phyloP scores from a whole-genome alignment of 2,329 filamentous ascomycete genomes.

The Penicillium sp. region DNA sequence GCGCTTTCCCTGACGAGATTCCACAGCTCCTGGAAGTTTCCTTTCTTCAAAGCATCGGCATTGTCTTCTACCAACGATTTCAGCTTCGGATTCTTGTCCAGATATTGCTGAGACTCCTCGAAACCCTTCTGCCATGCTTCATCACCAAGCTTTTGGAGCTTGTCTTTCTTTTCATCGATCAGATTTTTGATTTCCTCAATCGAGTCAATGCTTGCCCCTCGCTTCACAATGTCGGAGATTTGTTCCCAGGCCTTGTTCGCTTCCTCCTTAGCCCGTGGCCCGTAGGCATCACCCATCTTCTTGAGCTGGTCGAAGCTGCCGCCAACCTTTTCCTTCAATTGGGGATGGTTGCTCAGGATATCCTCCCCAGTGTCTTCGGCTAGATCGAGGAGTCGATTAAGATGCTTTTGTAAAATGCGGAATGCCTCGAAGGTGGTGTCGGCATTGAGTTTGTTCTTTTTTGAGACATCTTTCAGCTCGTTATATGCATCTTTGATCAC shows the following conservation, averaged over 20 bases:
- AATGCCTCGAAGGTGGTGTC: conserved; percentile 62
- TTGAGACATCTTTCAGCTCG: conserved; percentile 62
- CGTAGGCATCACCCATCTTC: conserved; percentile 66
- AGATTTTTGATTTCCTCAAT: conserved; percentile 58
- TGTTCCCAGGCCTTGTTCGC: conserved; percentile 69
- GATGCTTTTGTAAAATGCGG: conserved; percentile 61
- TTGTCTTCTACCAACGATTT: conserved; percentile 73
- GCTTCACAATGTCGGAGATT: conserved; percentile 61
- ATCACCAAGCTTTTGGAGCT: conserved; percentile 66
- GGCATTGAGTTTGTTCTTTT: conserved; percentile 59
- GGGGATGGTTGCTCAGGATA: conserved; percentile 70
- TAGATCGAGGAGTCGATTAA: conserved; percentile 59
- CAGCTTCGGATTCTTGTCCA: conserved; percentile 74
- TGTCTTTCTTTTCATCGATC: conserved; percentile 67
- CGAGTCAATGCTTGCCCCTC: conserved; percentile 56
- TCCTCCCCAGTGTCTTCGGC: conserved; percentile 62
- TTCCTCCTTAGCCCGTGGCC: conserved; percentile 74
- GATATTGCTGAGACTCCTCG: conserved; percentile 67
- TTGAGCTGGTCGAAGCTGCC: conserved; percentile 67
- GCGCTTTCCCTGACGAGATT: conserved; percentile 61
- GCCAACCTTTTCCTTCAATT: conserved; percentile 70
- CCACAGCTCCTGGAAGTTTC: conserved; percentile 64
- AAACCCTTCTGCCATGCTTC: conserved; percentile 70
- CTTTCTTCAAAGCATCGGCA: conserved; percentile 63
- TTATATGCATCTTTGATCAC: conserved; percentile 67